Evolutionary conservation across 2,329 filamentous ascomycete genomes (phyloP), one percentile per base, ranked within the genome.

Genomic region (Zymoseptoria ardabiliae): DNA sequence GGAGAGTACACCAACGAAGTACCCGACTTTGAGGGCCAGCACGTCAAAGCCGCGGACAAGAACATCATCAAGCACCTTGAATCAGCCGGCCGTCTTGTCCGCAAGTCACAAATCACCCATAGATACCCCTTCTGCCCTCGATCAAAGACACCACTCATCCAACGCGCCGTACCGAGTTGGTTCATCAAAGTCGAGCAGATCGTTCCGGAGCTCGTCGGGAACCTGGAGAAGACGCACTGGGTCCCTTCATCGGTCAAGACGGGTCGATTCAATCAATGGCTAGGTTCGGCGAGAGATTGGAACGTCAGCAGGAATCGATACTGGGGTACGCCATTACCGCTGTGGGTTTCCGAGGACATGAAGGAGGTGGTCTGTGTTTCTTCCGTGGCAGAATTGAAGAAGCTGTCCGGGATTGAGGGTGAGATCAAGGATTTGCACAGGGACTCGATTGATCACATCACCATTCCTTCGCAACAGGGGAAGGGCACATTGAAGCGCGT

Each of bases 141-240:
- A 61, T 96, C 91, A n/a, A 93, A 97, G 72, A 97, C 90, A 0
- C 93, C 91, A 28, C 81, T 97, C 63, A 96, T 97, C 68, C 94
- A 96, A 76, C 85, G 89, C 65, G 91, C 93, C 23, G 91, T 97
- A 19, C 90, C 92, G 8, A 91, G 91, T 0, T 97, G 93, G 93
- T 97, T 97, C 73, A 88, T 97, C 69, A 90, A 90, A 73, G 90
- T 97, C 53, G 84, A 87, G 19, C 84, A 89, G 60, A 88, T 91
- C 67, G 85, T 96, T 55, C 91, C 91, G 1, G 79, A 92, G 65
- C 93, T 97, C 87, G 80, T 97, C n/a, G 81, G 90, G 68, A 94
- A 93, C 66, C 92, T 97, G 61, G 88, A 96, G 70, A 83, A 84
- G 13, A 94, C 91, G 7, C 89, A 95, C 71, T 97, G 93, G 93